Evolutionary conservation across 495 filamentous ascomycete species (phyloP).

Genomic region (Penicillium diatomitis): DNA sequence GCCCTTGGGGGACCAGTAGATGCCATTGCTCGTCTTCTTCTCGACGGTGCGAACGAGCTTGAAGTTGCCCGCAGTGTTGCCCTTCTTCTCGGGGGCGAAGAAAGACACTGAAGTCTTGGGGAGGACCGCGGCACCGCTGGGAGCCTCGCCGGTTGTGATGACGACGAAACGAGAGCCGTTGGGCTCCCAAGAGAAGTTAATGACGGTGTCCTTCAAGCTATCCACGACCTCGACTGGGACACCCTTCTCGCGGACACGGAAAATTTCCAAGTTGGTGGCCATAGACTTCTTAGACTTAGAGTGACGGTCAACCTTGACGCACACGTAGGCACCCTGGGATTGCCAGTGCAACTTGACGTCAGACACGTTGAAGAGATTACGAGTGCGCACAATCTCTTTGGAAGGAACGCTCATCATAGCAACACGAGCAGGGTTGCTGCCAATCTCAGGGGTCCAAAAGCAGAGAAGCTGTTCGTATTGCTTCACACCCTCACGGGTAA

Average conservation of each 20-base stretch:
- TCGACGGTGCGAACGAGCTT: constrained; percentile 87
- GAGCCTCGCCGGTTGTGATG: constrained; percentile 85
- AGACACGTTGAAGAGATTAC: constrained; percentile 94
- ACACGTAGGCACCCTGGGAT: constrained; percentile 83
- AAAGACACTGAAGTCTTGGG: constrained; percentile 93
- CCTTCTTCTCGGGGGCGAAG: constrained; percentile 96
- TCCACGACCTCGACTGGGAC: constrained; percentile 98
- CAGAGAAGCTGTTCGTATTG: constrained; percentile 89
- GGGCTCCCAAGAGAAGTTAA: constrained; percentile 98
- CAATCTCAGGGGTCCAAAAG: constrained; percentile 98
- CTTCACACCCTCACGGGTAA: constrained; percentile 70
- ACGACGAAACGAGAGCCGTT: constrained; percentile 94
- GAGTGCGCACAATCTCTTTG: constrained; percentile 83
- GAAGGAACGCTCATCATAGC: constrained; percentile 92
- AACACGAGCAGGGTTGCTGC: constrained; percentile 95
- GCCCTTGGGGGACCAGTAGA: constrained; percentile 98
- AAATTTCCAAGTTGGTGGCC: constrained; percentile 95
- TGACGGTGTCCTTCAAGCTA: constrained; percentile 91
- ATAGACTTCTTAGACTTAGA: constrained; percentile 98
- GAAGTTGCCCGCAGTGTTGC: constrained; percentile 73
- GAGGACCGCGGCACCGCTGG: constrained; percentile 67
- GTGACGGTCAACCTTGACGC: constrained; percentile 97
- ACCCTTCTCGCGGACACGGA: constrained; percentile 91
- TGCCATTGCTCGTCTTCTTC: constrained; percentile 98
- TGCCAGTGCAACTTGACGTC: constrained; percentile 96